phyloP scores from a whole-genome alignment of 164 flowering plant genomes.

The Magnolia kwangsiensis region DNA sequence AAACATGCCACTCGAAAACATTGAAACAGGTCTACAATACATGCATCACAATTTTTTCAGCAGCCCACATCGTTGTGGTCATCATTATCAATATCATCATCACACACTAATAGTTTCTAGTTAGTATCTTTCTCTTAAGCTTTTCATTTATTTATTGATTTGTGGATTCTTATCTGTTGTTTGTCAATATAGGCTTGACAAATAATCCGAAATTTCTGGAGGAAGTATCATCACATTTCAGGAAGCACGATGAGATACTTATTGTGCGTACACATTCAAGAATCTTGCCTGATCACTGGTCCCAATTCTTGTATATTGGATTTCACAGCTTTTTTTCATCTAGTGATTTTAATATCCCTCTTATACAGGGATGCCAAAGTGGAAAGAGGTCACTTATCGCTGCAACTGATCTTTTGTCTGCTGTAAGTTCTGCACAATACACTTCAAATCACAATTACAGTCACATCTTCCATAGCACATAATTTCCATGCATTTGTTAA shows the following conservation, averaged over 20 bases:
- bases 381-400: constrained; percentile 92
- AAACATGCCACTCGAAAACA: no score
- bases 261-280: constrained; percentile 45
- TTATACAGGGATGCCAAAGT: constrained; percentile 70
- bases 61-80: no score
- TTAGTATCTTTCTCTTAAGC: no score
- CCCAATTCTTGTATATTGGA: background rate
- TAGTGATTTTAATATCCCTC: constrained; percentile 1
- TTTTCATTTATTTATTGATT: no score
- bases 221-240: constrained; percentile 51
- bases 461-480: no score
- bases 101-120: no score
- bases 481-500: no score
- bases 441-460: background rate
- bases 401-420: constrained; percentile 64
- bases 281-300: background rate
- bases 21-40: no score
- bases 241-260: constrained; percentile 73
- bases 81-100: no score
- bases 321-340: background rate
- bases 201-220: constrained; percentile 70
- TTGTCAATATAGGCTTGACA: constrained; percentile 53
- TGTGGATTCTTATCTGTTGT: background rate
- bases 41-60: no score
- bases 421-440: constrained; percentile 46